Base-by-base conservation (phyloP, 2,329 filamentous ascomycete species). In the Diaporthe vexans region DNA sequence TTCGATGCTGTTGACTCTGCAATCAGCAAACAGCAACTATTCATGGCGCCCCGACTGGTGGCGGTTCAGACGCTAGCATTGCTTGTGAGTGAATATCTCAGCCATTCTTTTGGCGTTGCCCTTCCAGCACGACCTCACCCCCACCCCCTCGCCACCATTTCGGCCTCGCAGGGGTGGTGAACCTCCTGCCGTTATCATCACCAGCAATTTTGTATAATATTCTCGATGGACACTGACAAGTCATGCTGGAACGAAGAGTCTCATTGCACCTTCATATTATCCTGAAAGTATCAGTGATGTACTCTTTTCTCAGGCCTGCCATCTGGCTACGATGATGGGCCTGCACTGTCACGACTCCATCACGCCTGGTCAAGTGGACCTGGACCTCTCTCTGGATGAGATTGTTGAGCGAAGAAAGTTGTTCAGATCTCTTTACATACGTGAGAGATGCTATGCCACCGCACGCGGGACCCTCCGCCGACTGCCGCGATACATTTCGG, bases 1-100 rank as follows among this genome's bases (percentile, higher is more conserved):
- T 63, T 63, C 59, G 59, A 63, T 24, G 59, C 59, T n/a, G 59
- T 63, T 3, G 40, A 63, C 59, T 63, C 59, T 33, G 59, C 59
- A 63, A 63, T 63, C 19, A 26, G 59, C 40, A 63, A 48, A 33
- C 59, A 63, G 26, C 40, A 63, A n/a, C 13, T 63, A 17, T 63
- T 63, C 11, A 63, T 63, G 59, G 59, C 59, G 26, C 59, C 59
- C 9, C 43, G 58, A 26, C 24, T 63, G 24, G 33, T 63, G 8
- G 24, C 59, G 19, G 59, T 63, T 48, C 59, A 63, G 17, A 63
- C 59, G 4, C 40, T 63, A n/a, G 59, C 59, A 13, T 48, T 63
- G 24, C 59, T 63, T 46, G 59, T 63, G 40, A 63, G 59, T 63
- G 21, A 21, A 33, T 21, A 26, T 63, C 24, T 29, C 26, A 29